phyloP scores from a whole-genome alignment of 2,329 filamentous ascomycete species.

The Ophiosphaerella narmari region DNA sequence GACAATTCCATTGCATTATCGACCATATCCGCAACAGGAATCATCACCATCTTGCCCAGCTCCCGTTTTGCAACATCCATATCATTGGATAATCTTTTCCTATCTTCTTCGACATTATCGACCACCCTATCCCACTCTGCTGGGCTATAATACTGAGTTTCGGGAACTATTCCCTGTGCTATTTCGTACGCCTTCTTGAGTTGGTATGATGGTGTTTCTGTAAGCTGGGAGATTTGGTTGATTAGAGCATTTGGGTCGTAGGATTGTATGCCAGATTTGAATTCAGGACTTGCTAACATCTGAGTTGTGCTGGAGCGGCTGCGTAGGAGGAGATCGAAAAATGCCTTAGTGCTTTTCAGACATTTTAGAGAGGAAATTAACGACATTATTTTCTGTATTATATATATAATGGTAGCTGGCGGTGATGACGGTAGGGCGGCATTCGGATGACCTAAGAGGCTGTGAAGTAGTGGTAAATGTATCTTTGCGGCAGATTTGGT shows the following conservation, averaged over 20 bases:
- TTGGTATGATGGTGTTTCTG: neutral
- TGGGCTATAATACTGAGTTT: neutral
- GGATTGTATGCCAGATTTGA: neutral
- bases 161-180: neutral
- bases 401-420: neutral
- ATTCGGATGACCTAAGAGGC: too few species aligned
- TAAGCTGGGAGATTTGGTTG: neutral
- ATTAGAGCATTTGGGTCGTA: slow-evolving; percentile 1
- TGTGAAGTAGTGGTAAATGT: too few species aligned
- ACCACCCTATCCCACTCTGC: slow-evolving; percentile 4
- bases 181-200: neutral
- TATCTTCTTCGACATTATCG: neutral
- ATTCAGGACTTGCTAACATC: neutral
- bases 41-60: slow-evolving; percentile 4
- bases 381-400: neutral
- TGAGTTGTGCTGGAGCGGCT: neutral
- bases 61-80: slow-evolving; percentile 2
- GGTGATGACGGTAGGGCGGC: too few species aligned
- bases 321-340: neutral
- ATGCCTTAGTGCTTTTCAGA: neutral
- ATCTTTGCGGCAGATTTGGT: too few species aligned
- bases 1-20: neutral
- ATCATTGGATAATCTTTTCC: neutral
- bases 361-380: neutral
- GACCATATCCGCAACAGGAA: neutral